Evolutionary conservation across 345 rosid species (phyloP).

Genomic region (Moringa oleifera): DNA sequence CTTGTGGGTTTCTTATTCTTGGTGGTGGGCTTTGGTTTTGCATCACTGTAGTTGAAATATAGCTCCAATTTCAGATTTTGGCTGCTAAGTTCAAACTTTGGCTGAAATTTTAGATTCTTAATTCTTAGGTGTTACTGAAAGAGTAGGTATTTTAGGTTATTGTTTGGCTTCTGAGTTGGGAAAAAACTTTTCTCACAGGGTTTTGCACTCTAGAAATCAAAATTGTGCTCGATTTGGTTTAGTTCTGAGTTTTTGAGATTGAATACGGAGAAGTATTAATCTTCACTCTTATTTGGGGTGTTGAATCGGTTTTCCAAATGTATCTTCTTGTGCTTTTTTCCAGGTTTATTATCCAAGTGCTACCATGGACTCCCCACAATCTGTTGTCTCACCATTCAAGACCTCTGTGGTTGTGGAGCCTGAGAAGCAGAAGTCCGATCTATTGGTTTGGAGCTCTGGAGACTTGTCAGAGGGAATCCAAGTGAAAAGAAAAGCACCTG

Average conservation of each 20-base stretch:
- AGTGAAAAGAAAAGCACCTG: slow-evolving; percentile 31
- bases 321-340: slow-evolving; percentile 12
- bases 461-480: slow-evolving; percentile 34
- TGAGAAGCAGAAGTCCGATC: slow-evolving; percentile 48
- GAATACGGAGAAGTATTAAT: slow-evolving; percentile 9
- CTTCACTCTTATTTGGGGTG: neutral
- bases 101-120: neutral
- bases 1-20: neutral
- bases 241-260: neutral
- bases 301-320: slow-evolving; percentile 2
- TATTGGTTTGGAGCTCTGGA: slow-evolving; percentile 33
- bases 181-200: slow-evolving; percentile 1
- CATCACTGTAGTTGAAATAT: no score
- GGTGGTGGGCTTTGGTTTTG: neutral
- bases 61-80: neutral
- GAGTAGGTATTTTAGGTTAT: neutral
- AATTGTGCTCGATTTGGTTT: neutral
- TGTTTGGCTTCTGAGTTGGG: neutral
- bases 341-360: slow-evolving; percentile 15
- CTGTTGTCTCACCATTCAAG: slow-evolving; percentile 89
- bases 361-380: slow-evolving; percentile 92
- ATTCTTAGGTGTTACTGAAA: no score
- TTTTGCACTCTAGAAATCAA: neutral
- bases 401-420: slow-evolving; percentile 40
- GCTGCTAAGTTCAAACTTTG: neutral